Base-by-base conservation (phyloP, 345 rosid species). In the Hirschfeldia incana region DNA sequence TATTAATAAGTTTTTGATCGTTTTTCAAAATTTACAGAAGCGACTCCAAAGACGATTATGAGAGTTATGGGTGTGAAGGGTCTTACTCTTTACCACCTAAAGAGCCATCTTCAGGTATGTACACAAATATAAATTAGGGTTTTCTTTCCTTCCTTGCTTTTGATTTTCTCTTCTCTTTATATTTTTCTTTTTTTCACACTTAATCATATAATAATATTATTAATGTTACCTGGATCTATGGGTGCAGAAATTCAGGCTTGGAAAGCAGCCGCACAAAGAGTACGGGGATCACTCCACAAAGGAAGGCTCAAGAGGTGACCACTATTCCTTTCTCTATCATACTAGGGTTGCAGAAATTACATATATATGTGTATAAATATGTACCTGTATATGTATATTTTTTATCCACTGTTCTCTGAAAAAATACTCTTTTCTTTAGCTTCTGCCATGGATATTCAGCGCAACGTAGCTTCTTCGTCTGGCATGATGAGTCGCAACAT, bases 61-160 rank as follows among this genome's bases (percentile, higher is more conserved):
- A 96, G 99, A 78, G 99, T 90, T 74, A 96, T 96, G 99, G 99
- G 99, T 79, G 99, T 96, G 83, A 96, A 96, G 95, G 99, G 99
- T 34, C 99, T 96, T 79, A 96, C 99, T 57, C 99, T 96, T 85
- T 96, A 96, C 87, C 99, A 96, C 86, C 95, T 96, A 83, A 96
- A 96, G 91, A 96, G 99, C 84, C 99, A 96, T 85, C 99, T 96
- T 83, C 99, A 96, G 97, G 99, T 96, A 81, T 84, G 86, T 84
- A 85, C 84, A 78, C 77, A 65, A 28, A 6, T 60, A 32, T 61
- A 34, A 27, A 67, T 75, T 80, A 80, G 73, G 80, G 73, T 70
- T 84, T 77, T 73, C 49, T 78, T 4, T 51, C 57, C 17, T 74
- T 51, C 36, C 8, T 11, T 61, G 53, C 69, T 55, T 53, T 71